Base-by-base conservation (phyloP, 1,139 yeast species). In the Scheffersomyces parashehatae region DNA sequence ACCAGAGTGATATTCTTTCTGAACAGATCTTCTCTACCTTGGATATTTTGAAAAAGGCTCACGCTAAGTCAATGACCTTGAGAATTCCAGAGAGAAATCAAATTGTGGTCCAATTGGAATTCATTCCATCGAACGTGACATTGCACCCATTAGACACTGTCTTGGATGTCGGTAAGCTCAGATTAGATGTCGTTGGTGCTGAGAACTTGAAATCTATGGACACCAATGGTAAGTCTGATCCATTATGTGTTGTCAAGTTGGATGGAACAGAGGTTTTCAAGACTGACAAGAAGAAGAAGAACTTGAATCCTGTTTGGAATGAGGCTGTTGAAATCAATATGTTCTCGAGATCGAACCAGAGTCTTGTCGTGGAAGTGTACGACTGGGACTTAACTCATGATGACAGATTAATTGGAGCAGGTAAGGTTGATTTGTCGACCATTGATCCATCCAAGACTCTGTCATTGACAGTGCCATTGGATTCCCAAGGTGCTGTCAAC, bases 361-460 rank as follows among this genome's bases (percentile, higher is more conserved):
- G 68, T 20, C 57, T 84, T 28, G 49, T 64, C 36, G 54, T 83
- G 35, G 77, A 76, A 42, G 79, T 83, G 11, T 80, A 67, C 55
- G 95, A 86, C 62, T 86, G 93, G 93, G 93, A 86, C 64, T 74
- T 83, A 56, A 78, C 89, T 28, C 90, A 87, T 50, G 78, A 75
- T 41, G 82, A 83, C 59, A 85, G 81, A 53, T 62, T 75, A 32
- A 64, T 86, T 43, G 90, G 91, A 38, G 53, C 63, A 34, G 77
- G 77, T 2, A 53, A 53, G 4, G 51, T 85, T 37, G 84, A 83
- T 52, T 64, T 83, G 29, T 66, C 80, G 1, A 54, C 68, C 1
- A 54, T 85, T 32, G 72, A 71, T 16, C 79, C 83, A 1, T 64
- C 67, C 37, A 57, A 71, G 31, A 59, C 73, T 3, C 71, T 79